Evolutionary conservation across 1,139 yeast genomes (phyloP).

Genomic region (Candida glucosophila): DNA sequence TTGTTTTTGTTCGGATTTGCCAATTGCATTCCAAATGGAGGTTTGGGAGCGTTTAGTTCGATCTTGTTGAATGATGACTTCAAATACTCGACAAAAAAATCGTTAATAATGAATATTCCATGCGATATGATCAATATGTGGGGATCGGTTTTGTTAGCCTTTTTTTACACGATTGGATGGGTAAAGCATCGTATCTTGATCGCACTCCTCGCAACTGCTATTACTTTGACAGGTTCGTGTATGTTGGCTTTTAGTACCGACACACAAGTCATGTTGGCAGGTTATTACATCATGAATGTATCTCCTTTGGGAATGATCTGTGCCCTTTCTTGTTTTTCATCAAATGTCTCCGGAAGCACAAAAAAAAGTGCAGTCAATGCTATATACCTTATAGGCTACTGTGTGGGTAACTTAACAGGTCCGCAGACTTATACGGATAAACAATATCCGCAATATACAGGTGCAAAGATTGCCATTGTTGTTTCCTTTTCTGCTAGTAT

Average conservation of each 20-base stretch:
- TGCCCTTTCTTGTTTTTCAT: slow-evolving; percentile 38
- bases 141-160: slow-evolving; percentile 33
- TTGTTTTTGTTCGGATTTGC: slow-evolving; percentile 19
- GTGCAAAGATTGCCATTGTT: slow-evolving; percentile 36
- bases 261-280: slow-evolving; percentile 29
- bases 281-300: slow-evolving; percentile 7
- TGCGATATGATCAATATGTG: slow-evolving; percentile 29
- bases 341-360: slow-evolving; percentile 66
- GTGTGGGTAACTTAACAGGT: slow-evolving; percentile 63
- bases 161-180: slow-evolving; percentile 15
- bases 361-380: slow-evolving; percentile 58
- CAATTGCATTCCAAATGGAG: slow-evolving; percentile 22
- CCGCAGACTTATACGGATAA: slow-evolving; percentile 54
- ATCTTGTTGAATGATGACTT: slow-evolving; percentile 34
- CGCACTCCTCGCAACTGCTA: slow-evolving; percentile 28
- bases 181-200: slow-evolving; percentile 26
- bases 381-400: slow-evolving; percentile 50
- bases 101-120: slow-evolving; percentile 27
- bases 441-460: slow-evolving; percentile 45
- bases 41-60: slow-evolving; percentile 26
- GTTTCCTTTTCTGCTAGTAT: too few species aligned
- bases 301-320: slow-evolving; percentile 39
- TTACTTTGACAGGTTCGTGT: slow-evolving; percentile 33
- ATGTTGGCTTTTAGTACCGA: slow-evolving; percentile 39
- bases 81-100: slow-evolving; percentile 24